A percentile compares a stretch with the other conserved stretches of the same genome.
Conservation (phyloP, 768 basidiomycete species). For the Leccinellum rugosiceps region DNA sequence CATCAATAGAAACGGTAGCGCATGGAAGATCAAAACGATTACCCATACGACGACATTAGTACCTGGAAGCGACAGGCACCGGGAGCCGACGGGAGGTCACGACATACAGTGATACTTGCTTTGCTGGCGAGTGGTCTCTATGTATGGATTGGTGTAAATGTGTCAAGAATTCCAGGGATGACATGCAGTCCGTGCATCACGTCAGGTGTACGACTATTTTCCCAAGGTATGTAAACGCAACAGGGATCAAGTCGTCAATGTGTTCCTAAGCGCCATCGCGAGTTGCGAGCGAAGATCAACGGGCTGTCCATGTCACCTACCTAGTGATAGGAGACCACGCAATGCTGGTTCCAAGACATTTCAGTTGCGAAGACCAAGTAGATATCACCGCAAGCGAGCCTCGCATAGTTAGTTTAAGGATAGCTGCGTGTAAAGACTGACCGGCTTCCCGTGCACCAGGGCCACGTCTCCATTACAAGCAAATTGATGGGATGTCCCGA, state of each 20-base stretch:
- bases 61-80: constrained; percentile 14
- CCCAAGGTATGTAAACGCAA: neutral
- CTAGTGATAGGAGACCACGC: constrained; percentile 27
- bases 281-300: neutral
- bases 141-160: constrained; percentile 40
- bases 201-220: neutral
- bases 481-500: neutral
- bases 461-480: constrained; percentile 52
- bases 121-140: constrained; percentile 33
- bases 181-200: constrained; percentile 12
- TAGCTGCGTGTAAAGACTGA: constrained; percentile 18
- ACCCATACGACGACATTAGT: constrained; percentile 40
- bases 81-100: neutral
- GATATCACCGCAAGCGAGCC: constrained; percentile 16
- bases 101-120: constrained; percentile 36
- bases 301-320: constrained; percentile 1
- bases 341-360: constrained; percentile 19
- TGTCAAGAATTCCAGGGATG: constrained; percentile 38
- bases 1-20: constrained; percentile 31
- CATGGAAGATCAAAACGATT: constrained; percentile 36
- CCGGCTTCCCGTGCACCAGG: constrained; percentile 54
- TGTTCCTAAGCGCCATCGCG: neutral
- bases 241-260: neutral
- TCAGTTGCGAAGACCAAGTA: neutral
- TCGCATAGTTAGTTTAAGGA: constrained; percentile 32